Percentiles rank a stretch among this genome's conserved stretches.
Evolutionary conservation across 768 basidiomycete genomes (phyloP).

Genomic region (Suillus subalutaceus): DNA sequence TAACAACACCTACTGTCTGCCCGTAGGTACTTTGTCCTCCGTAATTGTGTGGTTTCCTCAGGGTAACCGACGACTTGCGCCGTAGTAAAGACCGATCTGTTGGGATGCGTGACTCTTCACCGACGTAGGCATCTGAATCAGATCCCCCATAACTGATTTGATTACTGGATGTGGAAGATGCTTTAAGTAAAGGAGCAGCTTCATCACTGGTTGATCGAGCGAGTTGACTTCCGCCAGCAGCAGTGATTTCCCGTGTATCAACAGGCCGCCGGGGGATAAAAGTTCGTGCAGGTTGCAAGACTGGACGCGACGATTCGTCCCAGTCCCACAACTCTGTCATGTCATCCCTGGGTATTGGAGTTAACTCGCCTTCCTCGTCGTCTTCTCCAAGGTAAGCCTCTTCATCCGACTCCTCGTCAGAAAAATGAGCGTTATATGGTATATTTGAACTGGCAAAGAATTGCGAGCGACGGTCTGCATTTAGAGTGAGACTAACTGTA

Average conservation of each 20-base stretch:
- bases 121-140: background rate
- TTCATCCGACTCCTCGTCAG: conserved; percentile 39
- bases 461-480: conserved; percentile 67
- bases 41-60: conserved; percentile 33
- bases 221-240: background rate
- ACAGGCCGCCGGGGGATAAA: background rate
- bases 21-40: conserved; percentile 71
- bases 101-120: background rate
- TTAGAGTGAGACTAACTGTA: conserved; percentile 8
- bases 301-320: conserved; percentile 18
- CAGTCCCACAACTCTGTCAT: conserved; percentile 25
- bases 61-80: conserved; percentile 5
- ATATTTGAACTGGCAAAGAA: conserved; percentile 65
- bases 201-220: conserved; percentile 15
- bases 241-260: background rate
- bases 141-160: background rate
- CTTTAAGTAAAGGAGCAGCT: conserved; percentile 45
- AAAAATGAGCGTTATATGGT: conserved; percentile 48
- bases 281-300: background rate
- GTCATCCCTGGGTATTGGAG: conserved; percentile 13
- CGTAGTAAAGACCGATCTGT: conserved; percentile 9
- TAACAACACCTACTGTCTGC: conserved; percentile 57
- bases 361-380: conserved; percentile 15
- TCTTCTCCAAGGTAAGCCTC: conserved; percentile 19
- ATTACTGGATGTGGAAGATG: conserved; percentile 19